Conservation (phyloP, 2,329 filamentous ascomycete genomes). For the Aspergillus candidus region DNA sequence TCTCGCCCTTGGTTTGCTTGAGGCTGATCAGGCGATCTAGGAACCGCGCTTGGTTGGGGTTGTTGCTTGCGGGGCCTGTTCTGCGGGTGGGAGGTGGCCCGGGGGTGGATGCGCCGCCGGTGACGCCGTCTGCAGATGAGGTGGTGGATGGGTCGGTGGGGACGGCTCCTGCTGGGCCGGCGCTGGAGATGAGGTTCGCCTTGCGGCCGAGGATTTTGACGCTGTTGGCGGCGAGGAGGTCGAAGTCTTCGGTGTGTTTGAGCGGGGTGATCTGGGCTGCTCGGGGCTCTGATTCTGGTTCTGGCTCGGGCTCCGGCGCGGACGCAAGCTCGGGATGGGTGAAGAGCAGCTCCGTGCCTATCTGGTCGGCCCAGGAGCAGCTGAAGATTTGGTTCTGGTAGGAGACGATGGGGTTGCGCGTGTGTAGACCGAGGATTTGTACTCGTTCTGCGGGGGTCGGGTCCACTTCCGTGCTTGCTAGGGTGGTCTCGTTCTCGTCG, state of each 20-base stretch:
- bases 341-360: slow-evolving; percentile 80
- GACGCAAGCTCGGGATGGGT: slow-evolving; percentile 37
- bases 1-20: slow-evolving; percentile 60
- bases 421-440: slow-evolving; percentile 79
- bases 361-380: slow-evolving; percentile 73
- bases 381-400: slow-evolving; percentile 73
- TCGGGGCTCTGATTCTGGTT: slow-evolving; percentile 32
- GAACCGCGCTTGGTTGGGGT: slow-evolving; percentile 49
- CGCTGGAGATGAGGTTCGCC: slow-evolving; percentile 51
- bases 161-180: slow-evolving; percentile 10
- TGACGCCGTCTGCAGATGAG: slow-evolving; percentile 2
- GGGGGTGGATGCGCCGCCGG: slow-evolving; percentile 2
- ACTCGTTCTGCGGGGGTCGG: slow-evolving; percentile 42
- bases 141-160: slow-evolving; percentile 1
- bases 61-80: slow-evolving; percentile 20
- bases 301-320: slow-evolving; percentile 13
- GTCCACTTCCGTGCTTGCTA: slow-evolving; percentile 32
- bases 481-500: slow-evolving; percentile 31
- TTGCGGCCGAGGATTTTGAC: slow-evolving; percentile 64
- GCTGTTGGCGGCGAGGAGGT: slow-evolving; percentile 65
- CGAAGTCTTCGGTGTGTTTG: slow-evolving; percentile 46
- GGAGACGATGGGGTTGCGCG: slow-evolving; percentile 66
- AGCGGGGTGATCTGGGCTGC: slow-evolving; percentile 44
- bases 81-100: slow-evolving; percentile 15
- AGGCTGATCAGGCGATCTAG: slow-evolving; percentile 60